Base-by-base conservation (phyloP, 352 stramenopile species). In the Phytophthora sojae region DNA sequence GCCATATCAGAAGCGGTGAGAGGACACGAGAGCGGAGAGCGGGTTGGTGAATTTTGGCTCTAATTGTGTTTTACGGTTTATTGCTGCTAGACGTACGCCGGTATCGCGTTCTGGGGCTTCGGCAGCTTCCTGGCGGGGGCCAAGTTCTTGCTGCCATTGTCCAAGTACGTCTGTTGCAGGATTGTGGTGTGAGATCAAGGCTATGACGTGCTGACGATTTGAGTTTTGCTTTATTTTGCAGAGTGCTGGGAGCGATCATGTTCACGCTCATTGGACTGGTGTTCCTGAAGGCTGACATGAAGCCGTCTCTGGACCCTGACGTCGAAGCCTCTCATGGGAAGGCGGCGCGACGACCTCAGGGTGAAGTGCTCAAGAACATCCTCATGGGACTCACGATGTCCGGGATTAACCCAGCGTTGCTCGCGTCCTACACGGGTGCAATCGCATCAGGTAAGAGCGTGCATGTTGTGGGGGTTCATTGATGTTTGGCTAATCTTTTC, bases 91-190 rank as follows among this genome's bases (percentile, higher is more conserved):
- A 96, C 89, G 37, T 97, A 97, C 52, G 90, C 90, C 12, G 89
- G 86, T 1, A 92, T 97, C 39, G 90, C 90, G 49, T 97, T 96
- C 53, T 97, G 90, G 90, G 90, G 90, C 21, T 97, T 97, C 76
- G 90, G 90, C 2, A 96, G 89, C 69, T 96, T 97, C 57, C 71
- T 97, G 35, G 89, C 88, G 1, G 89, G 90, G 7, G 83, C 88
- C 37, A 94, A 94, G 63, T 95, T 92, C 64, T 61, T 97, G 15
- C 50, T 97, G 14, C 90, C 90, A 8, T 70, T 94, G 6, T 96
- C 90, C 59, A 96, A 97, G 90, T 97, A 83, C 30, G 86, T 82
- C 35, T 3, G 9, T 19, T 52, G 21, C 4, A 60, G 32, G 12
- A 37, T 26, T 65, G 15, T 59, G 7, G 30, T 19, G 39, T 21